Evolutionary conservation across 768 basidiomycete species (phyloP).

Genomic region (Porpolomopsis calyptriformis): DNA sequence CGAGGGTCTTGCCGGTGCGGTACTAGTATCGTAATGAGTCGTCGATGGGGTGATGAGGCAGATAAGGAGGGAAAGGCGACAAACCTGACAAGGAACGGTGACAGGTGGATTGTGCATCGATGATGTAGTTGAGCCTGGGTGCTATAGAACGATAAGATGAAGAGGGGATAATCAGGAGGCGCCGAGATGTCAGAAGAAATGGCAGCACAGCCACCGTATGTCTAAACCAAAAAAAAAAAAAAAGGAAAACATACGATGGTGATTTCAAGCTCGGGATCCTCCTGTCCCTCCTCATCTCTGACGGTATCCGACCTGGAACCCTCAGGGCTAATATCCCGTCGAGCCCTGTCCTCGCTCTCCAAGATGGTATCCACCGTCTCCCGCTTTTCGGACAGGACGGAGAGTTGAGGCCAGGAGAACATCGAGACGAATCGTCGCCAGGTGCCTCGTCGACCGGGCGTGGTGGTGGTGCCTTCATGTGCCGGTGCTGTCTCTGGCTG

Average conservation of each 20-base stretch:
- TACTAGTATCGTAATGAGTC: slow-evolving; percentile 37
- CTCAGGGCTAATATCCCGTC: neutral
- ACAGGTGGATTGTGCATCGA: neutral
- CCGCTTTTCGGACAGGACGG: neutral
- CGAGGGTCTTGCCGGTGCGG: slow-evolving; percentile 78
- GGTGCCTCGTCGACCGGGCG: no score
- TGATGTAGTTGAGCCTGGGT: neutral
- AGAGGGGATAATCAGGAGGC: neutral
- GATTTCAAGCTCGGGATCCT: neutral
- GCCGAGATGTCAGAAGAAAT: neutral
- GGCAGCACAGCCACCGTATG: slow-evolving; percentile 2
- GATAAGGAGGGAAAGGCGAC: neutral
- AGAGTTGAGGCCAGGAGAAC: neutral
- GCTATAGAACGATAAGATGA: neutral
- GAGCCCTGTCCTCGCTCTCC: neutral
- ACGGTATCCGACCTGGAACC: neutral
- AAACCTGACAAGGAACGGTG: slow-evolving; percentile 3
- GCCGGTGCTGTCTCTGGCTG: neutral
- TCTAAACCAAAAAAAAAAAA: no score
- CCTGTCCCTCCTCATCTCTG: neutral
- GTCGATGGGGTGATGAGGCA: no score
- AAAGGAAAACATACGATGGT: no score
- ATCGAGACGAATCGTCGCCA: neutral
- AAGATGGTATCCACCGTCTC: neutral
- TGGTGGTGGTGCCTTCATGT: no score